Conservation (phyloP, 2,329 filamentous ascomycete species). For the Fusarium sarcochroum region DNA sequence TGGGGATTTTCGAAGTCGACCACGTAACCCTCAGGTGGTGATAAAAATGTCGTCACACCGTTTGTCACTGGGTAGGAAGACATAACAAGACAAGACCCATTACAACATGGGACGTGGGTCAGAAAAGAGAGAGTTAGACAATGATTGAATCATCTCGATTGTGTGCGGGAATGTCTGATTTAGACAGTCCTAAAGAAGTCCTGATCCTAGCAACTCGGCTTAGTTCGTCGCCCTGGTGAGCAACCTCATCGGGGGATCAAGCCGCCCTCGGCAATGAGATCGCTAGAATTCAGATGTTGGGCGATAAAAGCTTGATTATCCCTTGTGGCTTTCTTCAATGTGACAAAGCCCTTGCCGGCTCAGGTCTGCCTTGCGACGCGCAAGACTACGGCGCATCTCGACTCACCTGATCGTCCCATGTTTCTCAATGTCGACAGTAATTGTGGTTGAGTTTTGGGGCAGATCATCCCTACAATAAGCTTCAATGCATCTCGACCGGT, state of each 20-base stretch:
- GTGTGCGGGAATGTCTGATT: background rate
- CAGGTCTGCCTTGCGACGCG: background rate
- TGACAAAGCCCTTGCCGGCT: background rate
- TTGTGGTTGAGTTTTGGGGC: background rate
- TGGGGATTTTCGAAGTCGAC: conserved; percentile 52
- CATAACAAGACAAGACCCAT: conserved; percentile 5
- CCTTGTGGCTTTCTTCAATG: background rate
- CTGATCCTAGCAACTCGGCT: background rate
- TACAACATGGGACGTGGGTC: too few species aligned
- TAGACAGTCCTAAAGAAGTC: background rate
- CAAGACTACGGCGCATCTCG: too few species aligned
- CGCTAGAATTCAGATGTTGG: background rate
- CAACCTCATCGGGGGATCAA: background rate
- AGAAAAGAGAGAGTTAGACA: too few species aligned
- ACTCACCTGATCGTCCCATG: too few species aligned
- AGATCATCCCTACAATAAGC: background rate
- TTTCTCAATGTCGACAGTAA: too few species aligned
- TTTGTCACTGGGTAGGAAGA: conserved; percentile 34
- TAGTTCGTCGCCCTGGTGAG: background rate
- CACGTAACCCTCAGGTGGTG: conserved; percentile 48
- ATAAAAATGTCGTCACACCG: conserved; percentile 42
- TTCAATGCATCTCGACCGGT: background rate
- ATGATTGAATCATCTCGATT: background rate
- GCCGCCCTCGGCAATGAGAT: background rate
- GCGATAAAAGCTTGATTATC: background rate